Conservation (phyloP, 257 asterid genomes). For the Solanum sitiens region DNA sequence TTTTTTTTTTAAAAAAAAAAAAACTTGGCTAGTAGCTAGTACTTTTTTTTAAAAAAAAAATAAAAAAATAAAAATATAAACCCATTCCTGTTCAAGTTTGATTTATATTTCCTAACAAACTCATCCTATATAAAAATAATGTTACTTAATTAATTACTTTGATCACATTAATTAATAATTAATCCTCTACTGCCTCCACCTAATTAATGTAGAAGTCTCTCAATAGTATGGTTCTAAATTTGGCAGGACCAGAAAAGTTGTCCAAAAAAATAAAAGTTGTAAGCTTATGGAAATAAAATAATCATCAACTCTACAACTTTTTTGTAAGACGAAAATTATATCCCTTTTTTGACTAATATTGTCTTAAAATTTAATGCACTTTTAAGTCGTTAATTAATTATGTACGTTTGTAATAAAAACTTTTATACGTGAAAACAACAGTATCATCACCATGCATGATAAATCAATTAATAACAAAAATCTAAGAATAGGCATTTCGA, state of each 20-base stretch:
- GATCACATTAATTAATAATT: background rate
- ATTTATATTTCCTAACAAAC: background rate
- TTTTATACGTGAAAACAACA: background rate
- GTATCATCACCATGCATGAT: background rate
- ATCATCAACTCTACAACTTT: background rate
- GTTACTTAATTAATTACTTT: background rate
- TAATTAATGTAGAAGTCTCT: background rate
- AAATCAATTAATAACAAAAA: background rate
- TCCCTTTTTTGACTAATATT: too few species aligned
- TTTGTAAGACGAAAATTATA: background rate
- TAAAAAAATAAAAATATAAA: background rate
- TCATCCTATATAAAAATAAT: background rate
- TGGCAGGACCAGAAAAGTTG: background rate
- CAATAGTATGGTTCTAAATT: background rate
- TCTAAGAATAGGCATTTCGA: background rate
- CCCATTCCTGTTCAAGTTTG: background rate
- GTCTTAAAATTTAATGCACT: background rate
- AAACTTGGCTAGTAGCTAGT: background rate
- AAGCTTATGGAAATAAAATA: background rate
- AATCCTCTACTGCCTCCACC: background rate
- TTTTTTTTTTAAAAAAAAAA: background rate
- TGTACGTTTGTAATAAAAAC: background rate
- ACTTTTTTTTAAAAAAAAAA: background rate
- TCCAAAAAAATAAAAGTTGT: background rate
- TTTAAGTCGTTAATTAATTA: background rate